These are phyloP conservation scores for Elsinoe necatrix DNA, from an alignment of 2,329 filamentous ascomycete genomes.

Conservation along the genomic window DNA sequence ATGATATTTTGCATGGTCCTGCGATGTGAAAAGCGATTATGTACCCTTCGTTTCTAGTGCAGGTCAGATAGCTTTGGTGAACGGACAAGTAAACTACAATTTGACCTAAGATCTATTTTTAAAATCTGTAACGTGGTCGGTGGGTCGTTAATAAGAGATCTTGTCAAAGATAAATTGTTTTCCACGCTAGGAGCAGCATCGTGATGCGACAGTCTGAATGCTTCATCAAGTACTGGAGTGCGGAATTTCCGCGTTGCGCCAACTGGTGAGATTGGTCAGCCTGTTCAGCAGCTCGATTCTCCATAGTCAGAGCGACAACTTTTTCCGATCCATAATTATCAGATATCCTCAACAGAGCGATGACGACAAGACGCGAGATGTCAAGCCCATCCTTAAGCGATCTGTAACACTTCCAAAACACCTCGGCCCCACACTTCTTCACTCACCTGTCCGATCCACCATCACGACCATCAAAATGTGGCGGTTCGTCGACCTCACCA, in stretches of 20 bases:
- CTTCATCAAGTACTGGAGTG: neutral
- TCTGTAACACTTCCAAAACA: neutral
- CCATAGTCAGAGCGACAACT: no score
- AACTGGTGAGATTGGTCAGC: neutral
- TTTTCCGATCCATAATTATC: neutral
- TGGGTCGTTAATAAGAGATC: no score
- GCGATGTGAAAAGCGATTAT: neutral
- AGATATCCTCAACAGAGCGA: neutral
- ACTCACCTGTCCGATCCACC: neutral
- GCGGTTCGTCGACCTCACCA: constrained; percentile 44
- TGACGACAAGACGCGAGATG: neutral
- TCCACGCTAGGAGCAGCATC: neutral
- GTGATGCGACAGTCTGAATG: neutral
- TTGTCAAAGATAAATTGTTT: no score
- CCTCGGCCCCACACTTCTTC: neutral
- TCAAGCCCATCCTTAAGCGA: neutral
- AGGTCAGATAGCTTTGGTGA: neutral
- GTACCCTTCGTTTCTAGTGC: neutral
- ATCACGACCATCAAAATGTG: constrained; percentile 29
- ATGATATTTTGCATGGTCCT: neutral
- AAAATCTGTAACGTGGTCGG: no score
- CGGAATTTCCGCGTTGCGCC: neutral
- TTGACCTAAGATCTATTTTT: no score
- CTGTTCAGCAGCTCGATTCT: neutral
- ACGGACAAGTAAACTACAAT: neutral